Evolutionary conservation across 371 early-diverging fungal species (phyloP), one percentile per base, ranked within the genome.

Genomic region (Syncephalis plumigaleata): DNA sequence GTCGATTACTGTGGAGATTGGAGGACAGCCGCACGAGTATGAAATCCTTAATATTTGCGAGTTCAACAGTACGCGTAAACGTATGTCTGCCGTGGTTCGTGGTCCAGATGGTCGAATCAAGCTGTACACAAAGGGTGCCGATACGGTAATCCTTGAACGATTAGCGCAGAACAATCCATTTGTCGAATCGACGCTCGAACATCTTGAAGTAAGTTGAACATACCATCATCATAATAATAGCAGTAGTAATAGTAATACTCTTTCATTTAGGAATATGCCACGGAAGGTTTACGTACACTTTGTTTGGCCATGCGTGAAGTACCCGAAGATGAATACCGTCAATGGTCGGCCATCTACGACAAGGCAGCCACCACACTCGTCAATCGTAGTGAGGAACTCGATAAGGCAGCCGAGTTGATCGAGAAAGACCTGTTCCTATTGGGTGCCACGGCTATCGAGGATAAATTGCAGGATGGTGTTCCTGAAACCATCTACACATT

Each of bases 361-460:
- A 80, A 79, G 50, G 95, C 94, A 0, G 67, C 91, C 0, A 91
- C 90, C 2, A 87, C 91, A 0, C 67, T 94, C 46, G 79, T 73
- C 37, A 86, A 93, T 59, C 81, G 97, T 47, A 64, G 75, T 11
- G 85, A 86, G 7, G 86, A 81, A 55, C 60, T 97, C 9, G 91
- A 89, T 52, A 77, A 77, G 54, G 93, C 86, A 7, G 92, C 91
- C 0, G 97, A 94, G 55, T 56, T 89, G 64, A 94, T 96, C 53
- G 98, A 97, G 56, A 80, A 85, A 55, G 77, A 92, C 47, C 53
- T 97, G 56, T 78, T 82, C 39, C 65, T 93, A 49, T 55, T 98
- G 23, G 99, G 99, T 9, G 91, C 95, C 0, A 95, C 98, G 2
- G 98, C 97, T 13, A 96, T 99, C 56, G 99, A 98, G 67, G 99